Evolutionary conservation across 1,284 basidiomycete genomes (phyloP).

Genomic region (Porogramme epimiltina): DNA sequence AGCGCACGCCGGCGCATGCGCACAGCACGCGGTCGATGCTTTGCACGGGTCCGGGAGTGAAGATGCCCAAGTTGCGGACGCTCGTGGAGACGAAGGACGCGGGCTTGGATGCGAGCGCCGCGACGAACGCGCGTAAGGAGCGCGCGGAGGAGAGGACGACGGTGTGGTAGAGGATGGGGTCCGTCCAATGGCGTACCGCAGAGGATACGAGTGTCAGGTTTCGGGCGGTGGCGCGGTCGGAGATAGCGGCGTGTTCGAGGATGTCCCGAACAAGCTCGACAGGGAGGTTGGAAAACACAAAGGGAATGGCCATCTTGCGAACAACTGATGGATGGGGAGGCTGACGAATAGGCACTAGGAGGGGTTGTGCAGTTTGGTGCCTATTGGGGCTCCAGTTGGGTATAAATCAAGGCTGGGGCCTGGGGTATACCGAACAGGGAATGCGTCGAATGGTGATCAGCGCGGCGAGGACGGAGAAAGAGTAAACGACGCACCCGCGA

Average conservation of each 20-base stretch:
- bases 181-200: conserved; percentile 34
- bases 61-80: conserved; percentile 34
- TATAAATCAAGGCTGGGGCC: conserved; percentile 10
- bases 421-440: conserved; percentile 11
- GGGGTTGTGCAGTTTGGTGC: not conserved
- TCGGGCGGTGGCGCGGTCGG: conserved; percentile 32
- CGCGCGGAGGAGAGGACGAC: conserved; percentile 38
- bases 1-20: conserved; percentile 34
- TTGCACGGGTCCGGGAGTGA: conserved; percentile 38
- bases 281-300: conserved; percentile 36
- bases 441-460: conserved; percentile 8
- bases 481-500: not conserved
- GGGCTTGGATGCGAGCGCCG: conserved; percentile 32
- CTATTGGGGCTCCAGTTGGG: conserved; percentile 9
- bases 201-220: conserved; percentile 38
- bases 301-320: conserved; percentile 12
- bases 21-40: conserved; percentile 35
- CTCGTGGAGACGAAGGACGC: conserved; percentile 25
- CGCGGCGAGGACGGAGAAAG: conserved; percentile 6
- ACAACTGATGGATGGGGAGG: not conserved
- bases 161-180: conserved; percentile 40
- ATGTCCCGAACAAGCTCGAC: conserved; percentile 38
- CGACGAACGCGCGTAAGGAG: conserved; percentile 34
- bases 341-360: not conserved
- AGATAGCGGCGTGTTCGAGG: conserved; percentile 36